These are phyloP conservation scores for Diplodia mutila DNA, from an alignment of 2,329 filamentous ascomycete species.

Conservation along the genomic window DNA sequence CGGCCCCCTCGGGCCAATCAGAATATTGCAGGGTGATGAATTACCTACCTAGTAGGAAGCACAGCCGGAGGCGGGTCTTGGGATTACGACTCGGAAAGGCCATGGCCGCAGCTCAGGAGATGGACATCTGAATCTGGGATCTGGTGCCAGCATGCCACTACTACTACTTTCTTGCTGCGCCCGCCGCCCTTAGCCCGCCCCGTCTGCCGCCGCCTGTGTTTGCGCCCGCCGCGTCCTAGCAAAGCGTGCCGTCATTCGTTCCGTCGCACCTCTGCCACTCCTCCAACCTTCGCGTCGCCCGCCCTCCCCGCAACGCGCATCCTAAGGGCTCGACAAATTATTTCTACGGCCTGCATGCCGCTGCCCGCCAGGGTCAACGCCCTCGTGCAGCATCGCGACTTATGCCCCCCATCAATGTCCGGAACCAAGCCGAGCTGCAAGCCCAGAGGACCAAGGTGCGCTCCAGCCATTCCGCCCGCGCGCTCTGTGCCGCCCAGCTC, in stretches of 20 bases:
- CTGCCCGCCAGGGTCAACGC: neutral
- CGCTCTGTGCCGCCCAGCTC: conserved; percentile 12
- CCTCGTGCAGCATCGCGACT: conserved; percentile 18
- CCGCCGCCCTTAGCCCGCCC: conserved; percentile 14
- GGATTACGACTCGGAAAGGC: conserved; percentile 23
- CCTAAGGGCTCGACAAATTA: conserved; percentile 1
- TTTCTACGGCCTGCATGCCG: conserved; percentile 23
- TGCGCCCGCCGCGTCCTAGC: conserved; percentile 15
- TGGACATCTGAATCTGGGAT: conserved; percentile 22
- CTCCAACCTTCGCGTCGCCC: conserved; percentile 20
- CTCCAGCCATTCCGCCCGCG: conserved; percentile 13
- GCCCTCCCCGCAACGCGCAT: conserved; percentile 22
- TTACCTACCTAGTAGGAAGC: too few species aligned
- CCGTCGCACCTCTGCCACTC: conserved; percentile 23
- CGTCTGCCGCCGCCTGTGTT: conserved; percentile 16
- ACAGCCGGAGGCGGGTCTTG: neutral
- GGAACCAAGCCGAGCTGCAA: conserved; percentile 60
- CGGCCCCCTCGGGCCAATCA: too few species aligned
- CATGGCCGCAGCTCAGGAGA: conserved; percentile 27
- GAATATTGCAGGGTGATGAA: too few species aligned
- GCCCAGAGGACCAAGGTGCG: conserved; percentile 63
- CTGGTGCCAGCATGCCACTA: conserved; percentile 21
- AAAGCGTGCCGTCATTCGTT: conserved; percentile 25
- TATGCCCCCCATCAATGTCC: conserved; percentile 38
- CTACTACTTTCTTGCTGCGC: conserved; percentile 5